Evolutionary conservation across 345 rosid genomes (phyloP).

Genomic region (Gossypium bickii): DNA sequence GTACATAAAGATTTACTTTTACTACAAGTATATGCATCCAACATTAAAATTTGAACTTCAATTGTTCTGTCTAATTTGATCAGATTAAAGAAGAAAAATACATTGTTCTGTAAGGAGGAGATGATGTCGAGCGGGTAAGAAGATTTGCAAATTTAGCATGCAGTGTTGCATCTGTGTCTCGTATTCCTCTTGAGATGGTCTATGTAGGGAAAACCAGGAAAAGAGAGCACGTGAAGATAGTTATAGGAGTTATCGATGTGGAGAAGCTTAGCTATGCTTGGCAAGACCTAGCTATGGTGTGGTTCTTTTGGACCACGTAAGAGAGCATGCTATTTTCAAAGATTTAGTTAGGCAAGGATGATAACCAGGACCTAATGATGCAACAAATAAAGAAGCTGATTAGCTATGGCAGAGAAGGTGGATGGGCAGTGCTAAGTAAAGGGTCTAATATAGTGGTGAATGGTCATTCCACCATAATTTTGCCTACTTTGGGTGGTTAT

Average conservation of each 20-base stretch:
- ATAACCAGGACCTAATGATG: conserved; percentile 43
- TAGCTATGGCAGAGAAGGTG: too few relatives aligned
- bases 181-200: conserved; percentile 16
- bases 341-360: conserved; percentile 63
- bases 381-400: too few relatives aligned
- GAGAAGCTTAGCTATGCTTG: conserved; percentile 61
- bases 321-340: conserved; percentile 87
- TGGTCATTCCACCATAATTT: conserved; percentile 45
- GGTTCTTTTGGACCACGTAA: conserved; percentile 89
- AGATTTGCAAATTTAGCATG: conserved; percentile 56
- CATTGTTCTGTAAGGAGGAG: conserved; percentile 81
- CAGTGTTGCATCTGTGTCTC: conserved; percentile 43
- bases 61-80: too few relatives aligned
- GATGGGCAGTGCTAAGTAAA: too few relatives aligned
- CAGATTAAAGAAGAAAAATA: conserved; percentile 71
- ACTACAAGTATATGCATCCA: too few relatives aligned
- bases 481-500: conserved; percentile 49
- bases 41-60: too few relatives aligned
- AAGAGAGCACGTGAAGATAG: conserved; percentile 50
- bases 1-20: too few relatives aligned
- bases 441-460: conserved; percentile 5
- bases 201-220: conserved; percentile 13
- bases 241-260: conserved; percentile 23
- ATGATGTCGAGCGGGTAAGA: conserved; percentile 70
- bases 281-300: conserved; percentile 58